Evolutionary conservation across 2,329 filamentous ascomycete genomes (phyloP), one percentile per base, ranked within the genome.

Genomic region (Trichoderma sp.): DNA sequence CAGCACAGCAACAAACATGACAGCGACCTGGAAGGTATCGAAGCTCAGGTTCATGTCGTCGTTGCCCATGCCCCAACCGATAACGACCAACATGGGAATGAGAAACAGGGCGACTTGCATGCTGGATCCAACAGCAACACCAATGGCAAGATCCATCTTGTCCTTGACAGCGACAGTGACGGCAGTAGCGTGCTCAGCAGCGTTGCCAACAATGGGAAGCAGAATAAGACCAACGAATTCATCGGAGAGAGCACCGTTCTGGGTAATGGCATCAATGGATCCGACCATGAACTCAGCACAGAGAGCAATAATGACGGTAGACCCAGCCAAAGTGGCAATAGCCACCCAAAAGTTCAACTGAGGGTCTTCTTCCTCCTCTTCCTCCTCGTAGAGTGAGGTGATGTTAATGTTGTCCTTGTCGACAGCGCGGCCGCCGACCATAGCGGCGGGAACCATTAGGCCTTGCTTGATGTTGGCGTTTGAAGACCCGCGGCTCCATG

Each of bases 11-110:
- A 96, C 91, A 73, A 97, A 96, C 51, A 97, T 82, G 51, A 91
- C 90, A 26, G 94, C 91, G 16, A 97, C 90, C 81, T 97, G 93
- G 83, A 97, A 97, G 0, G 89, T 89, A 76, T 96, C 93, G 77
- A 97, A 96, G 77, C 90, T 90, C 5, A 97, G 85, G 24, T 89
- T 92, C 92, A 95, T 95, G 1, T 88, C 84, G 70, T 90, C 88
- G 71, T 86, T 78, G 46, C 82, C 86, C 85, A 94, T 89, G 71
- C 88, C 89, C 92, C 92, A 95, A 66, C 91, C 91, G 43, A 94
- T 87, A 46, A 94, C 86, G 68, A 94, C 90, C 37, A 94, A 86
- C 13, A 94, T 81, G 0, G 92, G 92, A 10, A 92, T 93, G 61
- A 94, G 85, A 77, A 94, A 93, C 32, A 94, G 85, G 1, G 91